phyloP scores from a whole-genome alignment of 2,329 filamentous ascomycete species.

The Colletotrichum lupini region DNA sequence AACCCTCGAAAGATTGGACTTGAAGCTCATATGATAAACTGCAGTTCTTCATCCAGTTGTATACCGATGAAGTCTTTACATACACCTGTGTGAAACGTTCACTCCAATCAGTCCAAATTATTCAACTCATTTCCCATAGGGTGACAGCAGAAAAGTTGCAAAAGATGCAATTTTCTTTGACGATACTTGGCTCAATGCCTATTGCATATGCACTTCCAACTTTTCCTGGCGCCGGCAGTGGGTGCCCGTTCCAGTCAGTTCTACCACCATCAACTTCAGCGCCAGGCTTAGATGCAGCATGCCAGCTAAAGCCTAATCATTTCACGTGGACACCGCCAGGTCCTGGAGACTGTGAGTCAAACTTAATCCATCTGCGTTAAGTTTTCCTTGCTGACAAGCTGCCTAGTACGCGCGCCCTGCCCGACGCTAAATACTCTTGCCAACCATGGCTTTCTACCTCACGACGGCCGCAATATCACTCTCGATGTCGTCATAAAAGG shows the following conservation, averaged over 20 bases:
- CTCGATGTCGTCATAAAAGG: conserved; percentile 49
- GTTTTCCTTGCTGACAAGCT: background rate
- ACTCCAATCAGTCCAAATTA: background rate
- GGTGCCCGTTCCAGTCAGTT: background rate
- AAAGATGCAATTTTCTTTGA: background rate
- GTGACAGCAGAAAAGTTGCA: background rate
- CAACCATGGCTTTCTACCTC: conserved; percentile 61
- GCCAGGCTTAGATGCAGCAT: background rate
- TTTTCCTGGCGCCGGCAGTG: background rate
- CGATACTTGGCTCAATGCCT: background rate
- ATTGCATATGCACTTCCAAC: background rate
- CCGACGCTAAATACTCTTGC: conserved; percentile 63
- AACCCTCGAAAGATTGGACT: no score
- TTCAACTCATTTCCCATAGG: background rate
- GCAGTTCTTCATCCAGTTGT: no score
- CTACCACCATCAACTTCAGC: background rate
- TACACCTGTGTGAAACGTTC: no score
- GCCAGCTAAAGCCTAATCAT: background rate
- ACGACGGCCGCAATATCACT: conserved; percentile 55
- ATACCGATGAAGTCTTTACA: no score
- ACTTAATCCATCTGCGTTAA: background rate
- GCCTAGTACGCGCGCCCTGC: conserved; percentile 55
- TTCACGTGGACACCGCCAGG: conserved; percentile 4
- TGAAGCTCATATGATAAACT: no score
- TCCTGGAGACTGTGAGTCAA: background rate